These are phyloP conservation scores for Pichia inconspicua DNA, from an alignment of 1,139 yeast species.

Conservation along the genomic window DNA sequence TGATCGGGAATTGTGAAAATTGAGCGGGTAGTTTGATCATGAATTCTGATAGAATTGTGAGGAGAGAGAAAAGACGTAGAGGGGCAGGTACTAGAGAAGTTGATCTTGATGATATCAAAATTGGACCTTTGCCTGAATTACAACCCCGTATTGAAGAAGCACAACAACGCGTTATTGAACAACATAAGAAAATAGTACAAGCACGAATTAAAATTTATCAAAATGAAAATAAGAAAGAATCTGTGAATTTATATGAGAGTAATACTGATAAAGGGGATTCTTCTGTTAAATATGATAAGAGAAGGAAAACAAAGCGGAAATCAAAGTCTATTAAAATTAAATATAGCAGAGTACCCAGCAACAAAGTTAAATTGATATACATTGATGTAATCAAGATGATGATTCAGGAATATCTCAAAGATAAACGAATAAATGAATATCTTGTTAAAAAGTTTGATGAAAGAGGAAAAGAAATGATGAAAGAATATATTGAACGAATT, in stretches of 20 bases:
- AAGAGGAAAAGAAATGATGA: constrained; percentile 11
- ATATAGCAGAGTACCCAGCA: constrained; percentile 23
- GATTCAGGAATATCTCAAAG: constrained; percentile 23
- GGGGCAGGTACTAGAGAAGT: constrained; percentile 23
- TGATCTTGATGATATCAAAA: constrained; percentile 20
- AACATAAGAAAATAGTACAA: constrained; percentile 8
- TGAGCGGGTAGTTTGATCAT: neutral
- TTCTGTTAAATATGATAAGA: constrained; percentile 12
- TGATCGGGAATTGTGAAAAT: neutral
- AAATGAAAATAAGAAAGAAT: constrained; percentile 5
- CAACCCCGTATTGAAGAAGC: constrained; percentile 1
- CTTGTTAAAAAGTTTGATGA: constrained; percentile 3
- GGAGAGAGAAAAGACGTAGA: constrained; percentile 24
- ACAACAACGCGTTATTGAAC: constrained; percentile 5
- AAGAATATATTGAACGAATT: constrained; percentile 16
- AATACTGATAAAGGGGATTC: neutral
- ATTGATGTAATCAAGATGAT: constrained; percentile 31
- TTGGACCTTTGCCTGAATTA: neutral
- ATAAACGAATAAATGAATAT: constrained; percentile 7
- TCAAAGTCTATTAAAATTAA: constrained; percentile 19
- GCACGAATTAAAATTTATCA: neutral
- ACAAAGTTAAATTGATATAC: constrained; percentile 23
- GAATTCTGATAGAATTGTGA: constrained; percentile 16
- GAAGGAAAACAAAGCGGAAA: neutral
- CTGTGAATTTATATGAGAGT: neutral